Evolutionary conservation across 345 rosid species (phyloP), one percentile per base, ranked within the genome.

Genomic region (Brassica rapa): DNA sequence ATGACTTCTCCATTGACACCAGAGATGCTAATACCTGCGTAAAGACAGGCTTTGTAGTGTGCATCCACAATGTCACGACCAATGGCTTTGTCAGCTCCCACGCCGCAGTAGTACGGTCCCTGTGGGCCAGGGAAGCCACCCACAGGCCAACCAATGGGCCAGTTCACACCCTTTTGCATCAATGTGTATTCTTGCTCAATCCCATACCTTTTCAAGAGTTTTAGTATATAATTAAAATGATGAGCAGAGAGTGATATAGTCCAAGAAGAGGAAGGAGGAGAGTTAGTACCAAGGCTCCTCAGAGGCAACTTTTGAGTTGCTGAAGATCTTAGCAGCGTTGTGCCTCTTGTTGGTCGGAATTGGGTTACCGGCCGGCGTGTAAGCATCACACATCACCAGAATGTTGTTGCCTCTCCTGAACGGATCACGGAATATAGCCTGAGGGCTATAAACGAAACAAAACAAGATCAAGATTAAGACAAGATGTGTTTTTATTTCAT

Each of bases 41-140:
- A 91, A 10, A 95, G 73, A 76, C 99, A 95, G 1, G 99, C 96
- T 80, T 93, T 91, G 82, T 93, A 93, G 82, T 95, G 99, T 3
- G 98, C 69, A 70, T 95, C 90, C 0, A 93, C 99, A 57, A 95
- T 84, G 79, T 95, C 96, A 8, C 98, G 89, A 9, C 99, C 98
- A 72, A 87, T 89, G 10, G 97, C 91, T 70, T 93, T 93, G 71
- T 93, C 94, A 23, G 90, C 93, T 4, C 99, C 99, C 23, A 76
- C 70, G 65, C 91, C 87, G 35, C 98, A 95, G 82, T 92, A 91
- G 86, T 93, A 93, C 3, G 98, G 97, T 49, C 98, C 98, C 92
- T 94, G 79, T 71, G 97, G 90, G 23, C 98, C 97, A 64, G 98
- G 97, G 77, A 15, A 94, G 62, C 98, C 98, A 67, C 93, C 97